Conservation (phyloP, 306 rosid species). For the Delonix regia region DNA sequence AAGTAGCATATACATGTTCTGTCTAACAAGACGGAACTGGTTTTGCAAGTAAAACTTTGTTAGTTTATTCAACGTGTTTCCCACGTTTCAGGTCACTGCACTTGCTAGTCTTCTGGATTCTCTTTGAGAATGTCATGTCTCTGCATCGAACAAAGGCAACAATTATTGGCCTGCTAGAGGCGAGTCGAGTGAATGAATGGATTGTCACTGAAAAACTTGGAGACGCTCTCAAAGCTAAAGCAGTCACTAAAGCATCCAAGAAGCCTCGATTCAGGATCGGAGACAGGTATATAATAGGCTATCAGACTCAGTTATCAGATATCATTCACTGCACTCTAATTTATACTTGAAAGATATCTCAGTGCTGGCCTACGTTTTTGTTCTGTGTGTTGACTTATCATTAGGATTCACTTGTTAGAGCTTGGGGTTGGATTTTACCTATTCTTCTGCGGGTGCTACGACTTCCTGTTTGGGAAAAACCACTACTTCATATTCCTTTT, state of each 20-base stretch:
- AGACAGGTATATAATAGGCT: slow-evolving; percentile 58
- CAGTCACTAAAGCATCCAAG: slow-evolving; percentile 45
- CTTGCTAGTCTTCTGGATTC: slow-evolving; percentile 76
- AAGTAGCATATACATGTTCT: background rate
- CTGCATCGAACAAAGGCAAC: slow-evolving; percentile 89
- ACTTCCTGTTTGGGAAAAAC: slow-evolving; percentile 64
- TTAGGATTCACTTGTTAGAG: slow-evolving; percentile 73
- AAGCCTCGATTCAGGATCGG: slow-evolving; percentile 60
- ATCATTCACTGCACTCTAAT: background rate
- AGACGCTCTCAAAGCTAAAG: slow-evolving; percentile 64
- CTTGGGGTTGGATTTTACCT: slow-evolving; percentile 73
- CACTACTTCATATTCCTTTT: slow-evolving; percentile 70
- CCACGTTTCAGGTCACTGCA: slow-evolving; percentile 67
- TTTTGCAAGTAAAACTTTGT: background rate
- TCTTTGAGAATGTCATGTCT: slow-evolving; percentile 91
- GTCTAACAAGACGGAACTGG: background rate
- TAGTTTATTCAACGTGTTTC: slow-evolving; percentile 8
- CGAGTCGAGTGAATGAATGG: slow-evolving; percentile 82
- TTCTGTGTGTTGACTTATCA: slow-evolving; percentile 31
- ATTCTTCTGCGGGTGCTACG: slow-evolving; percentile 69
- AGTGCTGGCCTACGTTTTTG: slow-evolving; percentile 10
- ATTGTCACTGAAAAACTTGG: slow-evolving; percentile 91
- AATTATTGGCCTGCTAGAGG: slow-evolving; percentile 72
- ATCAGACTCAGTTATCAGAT: background rate
- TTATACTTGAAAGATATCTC: background rate